A percentile compares a stretch with the other conserved stretches of the same genome.
Conservation (phyloP, 1,139 yeast species). For the Hyphopichia wangnamkhiaoensis region DNA sequence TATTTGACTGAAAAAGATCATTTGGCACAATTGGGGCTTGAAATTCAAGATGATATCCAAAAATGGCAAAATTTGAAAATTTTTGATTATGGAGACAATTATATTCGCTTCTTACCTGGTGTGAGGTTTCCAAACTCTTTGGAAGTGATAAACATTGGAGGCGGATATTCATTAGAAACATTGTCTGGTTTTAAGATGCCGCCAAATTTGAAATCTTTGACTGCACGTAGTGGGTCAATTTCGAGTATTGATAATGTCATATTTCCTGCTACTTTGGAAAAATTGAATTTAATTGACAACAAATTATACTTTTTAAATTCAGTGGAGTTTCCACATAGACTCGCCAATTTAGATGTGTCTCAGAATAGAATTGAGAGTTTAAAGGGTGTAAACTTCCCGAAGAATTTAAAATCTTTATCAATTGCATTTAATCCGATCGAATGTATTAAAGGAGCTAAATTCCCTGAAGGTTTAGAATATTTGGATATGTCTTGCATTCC, state of each 20-base stretch:
- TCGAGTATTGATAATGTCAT: slow-evolving; percentile 37
- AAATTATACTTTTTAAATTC: slow-evolving; percentile 42
- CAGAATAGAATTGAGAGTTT: slow-evolving; percentile 44
- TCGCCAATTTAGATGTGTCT: slow-evolving; percentile 37
- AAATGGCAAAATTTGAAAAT: slow-evolving; percentile 36
- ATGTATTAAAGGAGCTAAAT: slow-evolving; percentile 41
- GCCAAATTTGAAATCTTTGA: slow-evolving; percentile 27
- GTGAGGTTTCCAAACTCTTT: slow-evolving; percentile 41
- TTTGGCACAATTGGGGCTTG: slow-evolving; percentile 34
- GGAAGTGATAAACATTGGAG: slow-evolving; percentile 43
- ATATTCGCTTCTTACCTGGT: slow-evolving; percentile 42
- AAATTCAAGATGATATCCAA: slow-evolving; percentile 40
- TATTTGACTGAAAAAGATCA: slow-evolving; percentile 39
- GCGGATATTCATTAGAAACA: slow-evolving; percentile 43
- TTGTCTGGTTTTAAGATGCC: slow-evolving; percentile 47
- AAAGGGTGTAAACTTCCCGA: slow-evolving; percentile 42
- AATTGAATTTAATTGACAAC: slow-evolving; percentile 38
- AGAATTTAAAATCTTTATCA: slow-evolving; percentile 29
- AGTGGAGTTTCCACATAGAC: slow-evolving; percentile 38
- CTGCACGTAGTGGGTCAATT: slow-evolving; percentile 38
- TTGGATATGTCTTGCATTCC: slow-evolving; percentile 47
- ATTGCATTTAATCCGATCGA: slow-evolving; percentile 47
- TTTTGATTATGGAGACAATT: slow-evolving; percentile 43
- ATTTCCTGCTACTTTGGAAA: slow-evolving; percentile 36
- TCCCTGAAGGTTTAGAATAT: slow-evolving; percentile 38